Conservation (phyloP, 2,329 filamentous ascomycete genomes). For the Epichloe glyceriae region DNA sequence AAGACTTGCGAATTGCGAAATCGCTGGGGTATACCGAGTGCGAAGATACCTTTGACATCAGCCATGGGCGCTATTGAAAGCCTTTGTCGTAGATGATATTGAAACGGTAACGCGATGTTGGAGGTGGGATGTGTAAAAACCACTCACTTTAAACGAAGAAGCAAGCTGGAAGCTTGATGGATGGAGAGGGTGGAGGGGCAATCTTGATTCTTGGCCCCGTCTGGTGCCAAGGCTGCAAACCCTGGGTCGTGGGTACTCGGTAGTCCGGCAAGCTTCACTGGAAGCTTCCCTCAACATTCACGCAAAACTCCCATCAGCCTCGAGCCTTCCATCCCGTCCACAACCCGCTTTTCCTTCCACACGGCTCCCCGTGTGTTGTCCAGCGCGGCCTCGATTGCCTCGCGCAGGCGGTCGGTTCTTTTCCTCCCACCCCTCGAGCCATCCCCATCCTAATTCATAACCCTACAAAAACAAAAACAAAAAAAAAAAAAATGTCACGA, state of each 20-base stretch:
- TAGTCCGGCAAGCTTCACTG: neutral
- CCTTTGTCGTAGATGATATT: neutral
- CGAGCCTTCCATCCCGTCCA: neutral
- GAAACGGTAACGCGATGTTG: neutral
- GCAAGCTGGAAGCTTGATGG: neutral
- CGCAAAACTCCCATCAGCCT: neutral
- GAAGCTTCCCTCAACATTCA: neutral
- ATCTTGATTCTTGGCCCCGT: no score
- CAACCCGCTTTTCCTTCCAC: no score
- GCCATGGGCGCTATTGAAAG: neutral
- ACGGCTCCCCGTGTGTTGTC: no score
- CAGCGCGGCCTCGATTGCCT: neutral
- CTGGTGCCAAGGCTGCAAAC: no score
- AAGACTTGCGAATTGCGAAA: no score
- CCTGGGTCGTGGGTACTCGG: no score
- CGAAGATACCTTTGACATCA: slow-evolving; percentile 2
- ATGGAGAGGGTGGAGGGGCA: no score
- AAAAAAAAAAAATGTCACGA: slow-evolving; percentile 17
- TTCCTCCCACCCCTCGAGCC: neutral
- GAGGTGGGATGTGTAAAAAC: neutral
- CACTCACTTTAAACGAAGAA: neutral
- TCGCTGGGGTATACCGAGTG: neutral
- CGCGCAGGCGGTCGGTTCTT: neutral
- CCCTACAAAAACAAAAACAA: neutral
- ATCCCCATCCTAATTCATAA: neutral